Evolutionary conservation across 306 rosid species (phyloP), one percentile per base, ranked within the genome.

Genomic region (Glycine soja): DNA sequence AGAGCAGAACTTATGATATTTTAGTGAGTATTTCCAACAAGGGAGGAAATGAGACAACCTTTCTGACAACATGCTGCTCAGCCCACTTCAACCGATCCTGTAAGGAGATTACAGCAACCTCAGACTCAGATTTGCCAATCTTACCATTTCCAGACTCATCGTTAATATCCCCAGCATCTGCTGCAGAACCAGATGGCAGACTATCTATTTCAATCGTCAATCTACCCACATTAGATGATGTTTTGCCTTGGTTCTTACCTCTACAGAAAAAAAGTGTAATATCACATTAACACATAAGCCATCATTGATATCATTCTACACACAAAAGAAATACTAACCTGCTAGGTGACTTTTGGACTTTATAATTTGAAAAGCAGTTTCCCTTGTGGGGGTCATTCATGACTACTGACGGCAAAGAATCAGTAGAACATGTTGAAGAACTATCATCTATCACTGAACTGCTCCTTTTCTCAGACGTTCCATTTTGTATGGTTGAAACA

Each of bases 351-450:
- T 89, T 92, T 75, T 92, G 98, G 72, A 77, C 87, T 83, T 88
- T 92, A 69, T 67, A 79, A 70, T 85, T 89, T 54, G 92, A 82
- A 74, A 82, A 75, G 0, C 86, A 48, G 82, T 69, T 88, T 64
- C 90, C 92, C 80, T 84, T 93, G 72, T 80, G 86, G 50, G 90
- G 81, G 43, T 86, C 98, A 81, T 81, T 92, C 86, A 79, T 86
- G 63, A 86, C 88, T 42, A 92, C 88, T 34, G 99, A 93, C 14
- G 95, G 98, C 77, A 93, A 85, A 8, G 99, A 96, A 83, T 96
- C 99, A 1, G 95, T 88, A 48, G 99, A 96, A 80, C 99, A 93
- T 15, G 98, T 96, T 76, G 99, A 96, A 82, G 99, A 96, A 88
- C 97, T 96, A 85, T 96, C 99, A 81, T 96, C 99, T 90, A 96